These are phyloP conservation scores for Coelastrella sp. DNA, from an alignment of 139 green algal genomes.

Conservation along the genomic window DNA sequence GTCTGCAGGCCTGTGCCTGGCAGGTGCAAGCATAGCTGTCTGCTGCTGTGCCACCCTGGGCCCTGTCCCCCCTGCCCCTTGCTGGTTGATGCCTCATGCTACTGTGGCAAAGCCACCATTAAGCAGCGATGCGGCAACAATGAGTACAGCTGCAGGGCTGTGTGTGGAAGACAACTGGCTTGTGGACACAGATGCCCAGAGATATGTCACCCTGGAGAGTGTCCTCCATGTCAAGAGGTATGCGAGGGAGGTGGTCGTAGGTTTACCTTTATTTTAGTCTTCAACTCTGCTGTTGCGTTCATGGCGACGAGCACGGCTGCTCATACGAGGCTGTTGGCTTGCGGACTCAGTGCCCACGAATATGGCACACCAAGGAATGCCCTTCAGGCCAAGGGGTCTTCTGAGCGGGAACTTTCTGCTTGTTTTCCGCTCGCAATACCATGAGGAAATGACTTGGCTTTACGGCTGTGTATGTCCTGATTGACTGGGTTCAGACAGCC, in stretches of 20 bases:
- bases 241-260: background rate
- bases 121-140: constrained; percentile 75
- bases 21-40: constrained; percentile 77
- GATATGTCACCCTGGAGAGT: constrained; percentile 71
- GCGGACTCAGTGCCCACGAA: constrained; percentile 54
- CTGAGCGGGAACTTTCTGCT: too few relatives aligned
- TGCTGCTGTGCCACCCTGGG: constrained; percentile 88
- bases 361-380: too few relatives aligned
- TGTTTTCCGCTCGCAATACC: too few relatives aligned
- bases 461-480: too few relatives aligned
- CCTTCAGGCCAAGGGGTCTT: too few relatives aligned
- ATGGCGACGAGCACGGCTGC: constrained; percentile 42
- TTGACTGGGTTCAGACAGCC: too few relatives aligned
- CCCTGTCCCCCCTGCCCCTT: constrained; percentile 85
- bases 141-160: constrained; percentile 67
- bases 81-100: constrained; percentile 71
- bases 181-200: constrained; percentile 69
- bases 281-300: background rate
- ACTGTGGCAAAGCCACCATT: constrained; percentile 66
- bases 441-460: too few relatives aligned
- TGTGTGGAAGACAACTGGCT: constrained; percentile 54
- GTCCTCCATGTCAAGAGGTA: constrained; percentile 56
- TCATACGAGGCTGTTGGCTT: constrained; percentile 56
- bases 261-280: too few relatives aligned
- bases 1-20: constrained; percentile 35